Percentiles rank a stretch among this genome's conserved stretches.
Conservation (phyloP, 192 early-diverging fungal genomes). For the Podila epigama region DNA sequence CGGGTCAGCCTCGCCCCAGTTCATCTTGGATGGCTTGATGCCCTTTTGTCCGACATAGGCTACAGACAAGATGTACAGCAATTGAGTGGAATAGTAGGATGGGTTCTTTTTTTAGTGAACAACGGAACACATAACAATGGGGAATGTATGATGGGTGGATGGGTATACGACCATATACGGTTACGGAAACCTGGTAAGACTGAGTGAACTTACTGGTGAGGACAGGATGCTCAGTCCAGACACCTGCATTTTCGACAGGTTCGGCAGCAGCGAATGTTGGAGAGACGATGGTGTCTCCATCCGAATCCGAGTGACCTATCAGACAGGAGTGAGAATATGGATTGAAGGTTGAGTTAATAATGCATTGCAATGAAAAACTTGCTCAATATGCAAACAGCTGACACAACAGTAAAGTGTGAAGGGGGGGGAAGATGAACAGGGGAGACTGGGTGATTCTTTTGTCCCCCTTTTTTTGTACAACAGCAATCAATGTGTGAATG, state of each 20-base stretch:
- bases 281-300: conserved; percentile 38
- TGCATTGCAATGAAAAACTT: not conserved
- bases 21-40: conserved; percentile 77
- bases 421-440: too few species aligned
- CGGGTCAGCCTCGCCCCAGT: conserved; percentile 79
- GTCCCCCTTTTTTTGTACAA: too few species aligned
- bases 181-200: too few species aligned
- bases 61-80: conserved; percentile 5
- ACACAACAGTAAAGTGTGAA: too few species aligned
- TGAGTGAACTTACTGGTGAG: conserved; percentile 42
- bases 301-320: conserved; percentile 43
- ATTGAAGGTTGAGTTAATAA: not conserved
- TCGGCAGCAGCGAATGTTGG: conserved; percentile 9
- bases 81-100: not conserved
- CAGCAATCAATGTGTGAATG: too few species aligned
- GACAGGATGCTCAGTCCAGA: conserved; percentile 35
- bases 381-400: not conserved
- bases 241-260: not conserved
- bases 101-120: not conserved
- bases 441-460: too few species aligned
- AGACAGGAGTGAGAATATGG: not conserved
- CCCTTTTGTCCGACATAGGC: conserved; percentile 65
- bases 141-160: not conserved
- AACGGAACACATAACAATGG: not conserved
- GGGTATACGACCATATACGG: too few species aligned